Base-by-base conservation (phyloP, 2,329 filamentous ascomycete species). In the Alternaria novae-zelandiae region DNA sequence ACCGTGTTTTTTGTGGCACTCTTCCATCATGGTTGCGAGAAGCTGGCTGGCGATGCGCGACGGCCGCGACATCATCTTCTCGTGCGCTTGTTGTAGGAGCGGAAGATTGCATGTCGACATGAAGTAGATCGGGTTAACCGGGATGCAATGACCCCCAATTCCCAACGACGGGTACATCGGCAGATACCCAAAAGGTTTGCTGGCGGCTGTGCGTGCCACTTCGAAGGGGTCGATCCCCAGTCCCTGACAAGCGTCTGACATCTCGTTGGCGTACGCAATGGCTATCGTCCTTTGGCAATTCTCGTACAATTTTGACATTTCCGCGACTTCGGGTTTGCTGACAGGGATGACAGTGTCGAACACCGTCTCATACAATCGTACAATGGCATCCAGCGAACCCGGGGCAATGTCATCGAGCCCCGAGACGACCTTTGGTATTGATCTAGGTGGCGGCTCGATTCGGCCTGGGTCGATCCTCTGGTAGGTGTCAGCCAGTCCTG, bases 231-330 rank as follows among this genome's bases (percentile, higher is more conserved):
- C 81, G 50, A 87, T 86, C 23, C 71, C 78, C 50, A 83, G 80
- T 0, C 74, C 63, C 8, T 73, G 57, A 57, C 85, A 87, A 7
- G 86, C 85, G 65, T 87, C 84, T 1, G 85, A 84, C 83, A 87
- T 86, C 64, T 87, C 86, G 66, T 87, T 87, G 59, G 82, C 84
- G 59, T 85, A 87, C 0, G 86, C 85, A 32, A 86, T 86, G 68
- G 81, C 81, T 12, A 87, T 77, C 83, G 86, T 87, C 2, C 86
- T 80, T 70, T 87, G 85, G 69, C 86, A 88, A 70, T 87, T 88
- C 63, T 87, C 86, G 69, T 86, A 88, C 12, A 88, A 76, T 74
- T 88, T 88, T 65, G 82, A 85, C 84, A 87, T 87, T 73, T 87
- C 86, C 2, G 86, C 86, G 1, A 86, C 85, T 68, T 88, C 86